A percentile compares a stretch with the other conserved stretches of the same genome.
These are phyloP conservation scores for Chaetothyriales sp. DNA, from an alignment of 2,329 filamentous ascomycete genomes.

Conservation along the genomic window DNA sequence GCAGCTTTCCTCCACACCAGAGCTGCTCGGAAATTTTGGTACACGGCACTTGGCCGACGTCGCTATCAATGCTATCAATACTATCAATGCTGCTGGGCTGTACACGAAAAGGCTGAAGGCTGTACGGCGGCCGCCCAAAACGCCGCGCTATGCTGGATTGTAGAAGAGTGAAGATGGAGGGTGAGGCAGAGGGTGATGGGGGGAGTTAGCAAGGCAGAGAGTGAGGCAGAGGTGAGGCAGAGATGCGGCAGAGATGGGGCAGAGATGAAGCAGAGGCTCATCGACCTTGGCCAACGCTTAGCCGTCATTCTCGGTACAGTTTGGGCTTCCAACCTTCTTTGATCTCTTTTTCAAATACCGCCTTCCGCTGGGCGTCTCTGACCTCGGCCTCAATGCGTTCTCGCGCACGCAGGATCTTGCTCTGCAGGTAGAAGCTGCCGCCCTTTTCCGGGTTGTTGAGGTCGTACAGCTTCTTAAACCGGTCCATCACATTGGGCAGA, in stretches of 20 bases:
- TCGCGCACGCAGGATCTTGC: slow-evolving; percentile 81
- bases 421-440: slow-evolving; percentile 95
- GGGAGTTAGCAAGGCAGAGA: no score
- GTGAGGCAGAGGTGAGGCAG: neutral
- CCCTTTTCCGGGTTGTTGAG: slow-evolving; percentile 89
- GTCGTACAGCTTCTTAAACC: slow-evolving; percentile 93
- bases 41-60: neutral
- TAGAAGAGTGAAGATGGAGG: neutral
- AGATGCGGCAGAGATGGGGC: no score
- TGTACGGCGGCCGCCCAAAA: slow-evolving; percentile 1
- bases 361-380: slow-evolving; percentile 55
- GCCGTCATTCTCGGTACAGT: slow-evolving; percentile 70
- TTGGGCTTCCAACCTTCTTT: slow-evolving; percentile 89
- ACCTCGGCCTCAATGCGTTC: slow-evolving; percentile 86
- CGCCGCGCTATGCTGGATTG: slow-evolving; percentile 4
- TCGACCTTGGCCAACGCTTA: slow-evolving; percentile 17
- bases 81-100: neutral
- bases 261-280: slow-evolving; percentile 6
- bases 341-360: slow-evolving; percentile 61
- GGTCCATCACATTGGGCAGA: slow-evolving; percentile 63
- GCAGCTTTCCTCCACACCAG: neutral
- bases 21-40: neutral
- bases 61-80: neutral
- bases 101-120: no score
- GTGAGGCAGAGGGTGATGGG: no score